Conservation (phyloP, 1,284 basidiomycete genomes). For the Cryptococcus jaspeensis region DNA sequence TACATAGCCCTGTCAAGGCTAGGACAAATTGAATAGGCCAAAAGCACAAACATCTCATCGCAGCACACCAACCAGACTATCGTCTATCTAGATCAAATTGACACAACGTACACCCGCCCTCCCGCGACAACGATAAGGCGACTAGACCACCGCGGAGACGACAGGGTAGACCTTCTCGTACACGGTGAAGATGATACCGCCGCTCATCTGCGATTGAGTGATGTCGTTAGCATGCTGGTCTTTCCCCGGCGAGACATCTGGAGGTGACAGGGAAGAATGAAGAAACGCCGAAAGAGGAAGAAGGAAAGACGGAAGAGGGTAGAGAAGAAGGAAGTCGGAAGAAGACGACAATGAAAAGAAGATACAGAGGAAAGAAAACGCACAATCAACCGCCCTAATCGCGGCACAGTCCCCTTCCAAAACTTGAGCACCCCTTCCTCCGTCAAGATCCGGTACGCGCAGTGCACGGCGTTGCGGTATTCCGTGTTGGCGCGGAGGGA, state of each 20-base stretch:
- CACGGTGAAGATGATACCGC: conserved; percentile 92
- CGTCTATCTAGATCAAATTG: neutral
- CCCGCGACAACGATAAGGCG: neutral
- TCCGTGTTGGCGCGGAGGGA: conserved; percentile 75
- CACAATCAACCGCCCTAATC: conserved; percentile 78
- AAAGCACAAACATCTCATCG: neutral
- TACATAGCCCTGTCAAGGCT: no score
- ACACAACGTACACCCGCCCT: neutral
- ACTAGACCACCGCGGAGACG: conserved; percentile 22
- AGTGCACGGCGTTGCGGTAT: conserved; percentile 91
- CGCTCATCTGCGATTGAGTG: conserved; percentile 66
- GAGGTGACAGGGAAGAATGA: no score
- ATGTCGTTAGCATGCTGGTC: conserved; percentile 5
- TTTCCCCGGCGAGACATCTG: no score
- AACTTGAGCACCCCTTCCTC: conserved; percentile 85
- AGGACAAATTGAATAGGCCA: no score
- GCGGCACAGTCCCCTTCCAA: conserved; percentile 93
- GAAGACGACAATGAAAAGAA: no score
- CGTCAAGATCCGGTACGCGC: conserved; percentile 83
- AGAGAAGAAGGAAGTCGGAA: neutral
- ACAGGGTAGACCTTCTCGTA: conserved; percentile 63
- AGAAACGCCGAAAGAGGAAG: no score
- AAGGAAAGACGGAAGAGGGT: no score
- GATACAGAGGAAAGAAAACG: conserved; percentile 46
- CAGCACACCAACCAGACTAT: neutral